Conservation (phyloP, 768 basidiomycete species). For the Tricholoma terreum region DNA sequence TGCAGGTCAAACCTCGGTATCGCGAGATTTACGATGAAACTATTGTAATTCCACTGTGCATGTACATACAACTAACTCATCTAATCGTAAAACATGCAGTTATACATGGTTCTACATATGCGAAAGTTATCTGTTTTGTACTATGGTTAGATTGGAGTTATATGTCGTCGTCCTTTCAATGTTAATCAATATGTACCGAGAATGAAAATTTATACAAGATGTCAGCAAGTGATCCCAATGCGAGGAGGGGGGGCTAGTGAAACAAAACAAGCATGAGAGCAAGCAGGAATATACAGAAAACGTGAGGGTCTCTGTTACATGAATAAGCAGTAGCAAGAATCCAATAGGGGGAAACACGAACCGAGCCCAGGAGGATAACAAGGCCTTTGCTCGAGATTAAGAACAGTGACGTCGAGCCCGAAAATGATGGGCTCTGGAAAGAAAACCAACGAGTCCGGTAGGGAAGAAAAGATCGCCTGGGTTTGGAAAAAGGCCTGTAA, state of each 20-base stretch:
- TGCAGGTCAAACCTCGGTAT: too few species aligned
- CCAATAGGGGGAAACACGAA: not conserved
- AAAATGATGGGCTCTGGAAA: not conserved
- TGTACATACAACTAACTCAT: not conserved
- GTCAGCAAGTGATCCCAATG: not conserved
- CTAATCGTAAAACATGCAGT: not conserved
- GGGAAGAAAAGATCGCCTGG: not conserved
- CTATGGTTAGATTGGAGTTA: not conserved
- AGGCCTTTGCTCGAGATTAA: not conserved
- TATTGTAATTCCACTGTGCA: not conserved
- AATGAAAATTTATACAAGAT: not conserved
- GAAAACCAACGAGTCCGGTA: not conserved
- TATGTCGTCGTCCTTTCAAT: not conserved
- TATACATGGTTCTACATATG: not conserved
- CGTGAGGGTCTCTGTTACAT: not conserved
- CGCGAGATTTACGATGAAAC: too few species aligned
- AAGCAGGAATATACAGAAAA: not conserved
- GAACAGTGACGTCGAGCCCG: not conserved
- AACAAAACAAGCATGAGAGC: not conserved
- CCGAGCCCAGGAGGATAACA: not conserved
- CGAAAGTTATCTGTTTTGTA: not conserved
- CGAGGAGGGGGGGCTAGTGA: not conserved
- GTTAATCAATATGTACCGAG: not conserved
- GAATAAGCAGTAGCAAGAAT: not conserved
- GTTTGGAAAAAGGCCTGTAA: not conserved